phyloP scores from a whole-genome alignment of 2,329 filamentous ascomycete species.

The Ceratocystis variospora region DNA sequence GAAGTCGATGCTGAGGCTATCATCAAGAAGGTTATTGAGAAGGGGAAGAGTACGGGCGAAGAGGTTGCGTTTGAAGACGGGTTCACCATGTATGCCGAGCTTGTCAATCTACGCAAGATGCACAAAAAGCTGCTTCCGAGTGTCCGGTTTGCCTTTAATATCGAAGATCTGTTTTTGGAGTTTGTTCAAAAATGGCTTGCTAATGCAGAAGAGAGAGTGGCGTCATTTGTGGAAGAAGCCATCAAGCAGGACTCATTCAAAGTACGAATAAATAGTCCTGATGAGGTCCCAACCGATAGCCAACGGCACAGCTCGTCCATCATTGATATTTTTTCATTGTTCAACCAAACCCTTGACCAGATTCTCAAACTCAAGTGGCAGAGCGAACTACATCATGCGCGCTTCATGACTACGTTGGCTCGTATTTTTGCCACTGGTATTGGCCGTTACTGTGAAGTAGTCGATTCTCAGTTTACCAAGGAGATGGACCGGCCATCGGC shows the following conservation, averaged over 20 bases:
- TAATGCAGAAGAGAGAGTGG: conserved; percentile 63
- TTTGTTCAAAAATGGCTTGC: conserved; percentile 96
- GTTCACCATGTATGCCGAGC: conserved; percentile 81
- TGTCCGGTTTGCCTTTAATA: conserved; percentile 67
- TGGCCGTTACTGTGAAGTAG: conserved; percentile 76
- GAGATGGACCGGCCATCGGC: conserved; percentile 91
- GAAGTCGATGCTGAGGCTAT: conserved; percentile 80
- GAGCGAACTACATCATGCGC: conserved; percentile 82
- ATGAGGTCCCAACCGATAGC: conserved; percentile 55
- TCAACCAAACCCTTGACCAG: conserved; percentile 82
- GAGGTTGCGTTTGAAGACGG: conserved; percentile 84
- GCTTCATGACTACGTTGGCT: conserved; percentile 89
- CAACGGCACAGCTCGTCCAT: conserved; percentile 86
- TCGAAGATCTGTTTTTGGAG: conserved; percentile 72
- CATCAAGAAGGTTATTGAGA: conserved; percentile 64
- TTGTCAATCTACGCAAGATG: conserved; percentile 71
- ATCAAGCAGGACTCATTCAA: conserved; percentile 82
- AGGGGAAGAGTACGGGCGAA: conserved; percentile 51
- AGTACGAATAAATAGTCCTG: conserved; percentile 51
- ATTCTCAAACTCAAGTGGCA: conserved; percentile 81
- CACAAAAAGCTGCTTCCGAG: conserved; percentile 62
- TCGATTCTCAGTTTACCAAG: conserved; percentile 70
- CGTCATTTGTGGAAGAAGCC: conserved; percentile 75
- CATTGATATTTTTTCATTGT: conserved; percentile 84
- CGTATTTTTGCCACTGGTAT: conserved; percentile 74